phyloP scores from a whole-genome alignment of 1,139 yeast species.

The Yamadazyma friedrichii region DNA sequence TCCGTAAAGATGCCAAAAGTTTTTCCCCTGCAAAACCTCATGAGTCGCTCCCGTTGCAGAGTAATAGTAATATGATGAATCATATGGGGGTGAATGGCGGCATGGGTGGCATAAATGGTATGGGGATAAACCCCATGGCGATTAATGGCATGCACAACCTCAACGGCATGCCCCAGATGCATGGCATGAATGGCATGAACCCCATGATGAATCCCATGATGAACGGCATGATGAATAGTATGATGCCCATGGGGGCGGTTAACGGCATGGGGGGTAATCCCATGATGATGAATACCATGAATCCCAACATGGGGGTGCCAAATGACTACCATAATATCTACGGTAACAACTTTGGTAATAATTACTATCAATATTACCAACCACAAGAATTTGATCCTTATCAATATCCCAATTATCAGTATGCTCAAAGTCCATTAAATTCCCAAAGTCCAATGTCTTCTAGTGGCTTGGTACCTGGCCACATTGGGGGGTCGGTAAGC shows the following conservation, averaged over 20 bases:
- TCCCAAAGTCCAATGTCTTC: neutral
- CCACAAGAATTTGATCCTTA: conserved; percentile 8
- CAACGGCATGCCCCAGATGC: no score
- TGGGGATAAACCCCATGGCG: no score
- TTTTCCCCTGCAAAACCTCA: conserved; percentile 27
- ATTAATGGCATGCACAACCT: no score
- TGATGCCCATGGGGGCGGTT: neutral
- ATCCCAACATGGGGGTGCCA: neutral
- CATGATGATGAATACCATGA: conserved; percentile 3
- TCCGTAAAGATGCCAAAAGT: conserved; percentile 44
- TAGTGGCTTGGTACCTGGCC: no score
- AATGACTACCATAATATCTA: conserved; percentile 7
- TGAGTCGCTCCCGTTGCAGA: neutral
- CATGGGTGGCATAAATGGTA: neutral
- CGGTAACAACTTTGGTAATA: conserved; percentile 3
- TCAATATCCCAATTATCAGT: neutral
- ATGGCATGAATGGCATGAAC: no score
- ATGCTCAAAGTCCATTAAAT: neutral
- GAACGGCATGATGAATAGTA: neutral
- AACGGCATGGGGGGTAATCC: neutral
- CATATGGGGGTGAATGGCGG: conserved; percentile 5
- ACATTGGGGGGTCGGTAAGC: no score
- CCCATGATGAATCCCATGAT: no score
- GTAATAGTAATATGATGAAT: conserved; percentile 7
- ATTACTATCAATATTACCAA: conserved; percentile 7